Percentiles rank a stretch among this genome's conserved stretches.
Evolutionary conservation across 768 basidiomycete genomes (phyloP).

Genomic region (Sporobolomyces phaffii): DNA sequence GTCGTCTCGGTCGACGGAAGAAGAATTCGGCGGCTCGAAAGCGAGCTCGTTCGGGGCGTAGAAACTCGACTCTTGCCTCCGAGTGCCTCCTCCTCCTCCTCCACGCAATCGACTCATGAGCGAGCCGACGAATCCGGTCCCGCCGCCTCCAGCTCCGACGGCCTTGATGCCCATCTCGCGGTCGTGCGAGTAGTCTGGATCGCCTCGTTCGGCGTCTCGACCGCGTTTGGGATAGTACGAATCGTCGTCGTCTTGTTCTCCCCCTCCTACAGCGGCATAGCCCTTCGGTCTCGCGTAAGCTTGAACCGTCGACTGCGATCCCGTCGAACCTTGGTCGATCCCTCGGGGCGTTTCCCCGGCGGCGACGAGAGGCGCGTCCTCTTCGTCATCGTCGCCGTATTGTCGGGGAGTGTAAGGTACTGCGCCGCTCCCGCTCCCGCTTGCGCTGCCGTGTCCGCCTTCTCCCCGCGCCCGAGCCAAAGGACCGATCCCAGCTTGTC

Average conservation of each 20-base stretch:
- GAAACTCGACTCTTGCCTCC: slow-evolving; percentile 6
- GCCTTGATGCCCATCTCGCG: background rate
- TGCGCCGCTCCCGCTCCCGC: background rate
- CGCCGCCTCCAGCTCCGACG: background rate
- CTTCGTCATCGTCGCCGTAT: slow-evolving; percentile 8
- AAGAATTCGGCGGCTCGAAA: slow-evolving; percentile 10
- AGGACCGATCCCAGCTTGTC: background rate
- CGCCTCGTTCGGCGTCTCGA: slow-evolving; percentile 9
- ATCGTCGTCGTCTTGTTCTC: slow-evolving; percentile 11
- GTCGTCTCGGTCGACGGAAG: slow-evolving; percentile 1
- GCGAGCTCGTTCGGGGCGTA: slow-evolving; percentile 33
- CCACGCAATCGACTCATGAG: slow-evolving; percentile 16
- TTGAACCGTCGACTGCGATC: slow-evolving; percentile 6
- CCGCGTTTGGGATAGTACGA: slow-evolving; percentile 18
- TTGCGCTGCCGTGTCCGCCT: no score
- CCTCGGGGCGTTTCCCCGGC: background rate
- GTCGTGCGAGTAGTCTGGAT: background rate
- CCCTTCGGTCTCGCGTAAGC: slow-evolving; percentile 21
- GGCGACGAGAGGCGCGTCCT: slow-evolving; percentile 22
- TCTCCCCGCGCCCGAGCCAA: no score
- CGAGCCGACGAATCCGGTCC: slow-evolving; percentile 12
- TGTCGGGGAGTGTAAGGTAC: background rate
- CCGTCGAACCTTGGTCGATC: background rate
- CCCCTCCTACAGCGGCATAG: slow-evolving; percentile 21
- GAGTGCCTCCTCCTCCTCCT: background rate